A percentile compares a stretch with the other conserved stretches of the same genome.
Evolutionary conservation across 331 rosid genomes (phyloP).

Genomic region (Erythrophleum ivorense): DNA sequence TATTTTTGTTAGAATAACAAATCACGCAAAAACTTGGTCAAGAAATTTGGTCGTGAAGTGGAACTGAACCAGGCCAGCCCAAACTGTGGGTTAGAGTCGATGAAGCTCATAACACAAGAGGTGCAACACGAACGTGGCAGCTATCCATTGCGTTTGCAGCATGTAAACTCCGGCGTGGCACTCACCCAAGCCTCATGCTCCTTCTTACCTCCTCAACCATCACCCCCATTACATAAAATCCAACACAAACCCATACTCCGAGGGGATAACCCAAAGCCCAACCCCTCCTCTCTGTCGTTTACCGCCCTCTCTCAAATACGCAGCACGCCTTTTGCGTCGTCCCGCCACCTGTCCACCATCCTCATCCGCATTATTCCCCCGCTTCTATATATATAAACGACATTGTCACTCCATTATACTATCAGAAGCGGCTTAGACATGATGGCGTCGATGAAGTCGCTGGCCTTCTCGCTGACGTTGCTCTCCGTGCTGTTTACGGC

Average conservation of each 20-base stretch:
- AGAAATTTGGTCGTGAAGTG: no score
- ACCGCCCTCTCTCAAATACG: background rate
- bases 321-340: background rate
- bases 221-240: background rate
- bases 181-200: background rate
- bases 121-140: background rate
- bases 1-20: no score
- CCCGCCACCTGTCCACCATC: background rate
- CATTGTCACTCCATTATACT: background rate
- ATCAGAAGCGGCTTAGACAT: background rate
- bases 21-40: no score
- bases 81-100: no score
- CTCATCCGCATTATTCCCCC: background rate
- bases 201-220: background rate
- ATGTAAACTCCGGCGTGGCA: slow-evolving; percentile 5
- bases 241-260: background rate
- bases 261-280: background rate
- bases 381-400: background rate
- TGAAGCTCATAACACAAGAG: background rate
- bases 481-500: slow-evolving; percentile 13
- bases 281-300: background rate
- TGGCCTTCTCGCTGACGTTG: background rate
- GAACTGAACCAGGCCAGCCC: no score
- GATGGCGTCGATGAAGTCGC: slow-evolving; percentile 48
- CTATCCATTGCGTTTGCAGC: background rate